A percentile compares a stretch with the other conserved stretches of the same genome.
Evolutionary conservation across 345 rosid genomes (phyloP).

Genomic region (Atalantia buxifolia): DNA sequence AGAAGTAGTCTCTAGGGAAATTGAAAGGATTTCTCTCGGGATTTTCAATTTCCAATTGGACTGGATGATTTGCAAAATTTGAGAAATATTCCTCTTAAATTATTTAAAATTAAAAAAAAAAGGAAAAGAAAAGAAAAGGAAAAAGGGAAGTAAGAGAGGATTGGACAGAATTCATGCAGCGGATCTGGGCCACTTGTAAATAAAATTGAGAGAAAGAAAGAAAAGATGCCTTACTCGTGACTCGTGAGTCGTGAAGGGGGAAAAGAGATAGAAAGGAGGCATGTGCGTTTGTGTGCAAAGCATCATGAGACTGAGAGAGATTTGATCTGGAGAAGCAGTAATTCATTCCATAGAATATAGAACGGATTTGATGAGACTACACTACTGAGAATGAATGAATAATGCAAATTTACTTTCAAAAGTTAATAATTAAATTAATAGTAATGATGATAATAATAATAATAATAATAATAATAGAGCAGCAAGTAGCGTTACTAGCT

Average conservation of each 20-base stretch:
- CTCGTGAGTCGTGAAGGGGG: conserved; percentile 40
- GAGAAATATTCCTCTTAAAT: background rate
- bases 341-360: background rate
- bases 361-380: background rate
- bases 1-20: background rate
- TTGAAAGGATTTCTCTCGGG: conserved; percentile 40
- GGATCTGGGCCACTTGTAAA: conserved; percentile 36
- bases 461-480: background rate
- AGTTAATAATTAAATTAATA: background rate
- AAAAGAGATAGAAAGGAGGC: conserved; percentile 39
- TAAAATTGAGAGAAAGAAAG: background rate
- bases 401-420: background rate
- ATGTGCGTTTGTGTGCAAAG: conserved; percentile 31
- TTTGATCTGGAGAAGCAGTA: background rate
- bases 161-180: conserved; percentile 57
- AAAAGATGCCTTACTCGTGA: conserved; percentile 47
- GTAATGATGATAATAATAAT: background rate
- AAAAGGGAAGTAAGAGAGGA: conserved; percentile 8
- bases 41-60: conserved; percentile 45
- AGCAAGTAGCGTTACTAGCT: background rate
- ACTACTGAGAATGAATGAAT: background rate
- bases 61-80: conserved; percentile 9
- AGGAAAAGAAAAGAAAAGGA: background rate
- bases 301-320: conserved; percentile 18
- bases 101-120: background rate